These are phyloP conservation scores for Globisporangium recalcitrans DNA, from an alignment of 352 stramenopile genomes.

Conservation along the genomic window DNA sequence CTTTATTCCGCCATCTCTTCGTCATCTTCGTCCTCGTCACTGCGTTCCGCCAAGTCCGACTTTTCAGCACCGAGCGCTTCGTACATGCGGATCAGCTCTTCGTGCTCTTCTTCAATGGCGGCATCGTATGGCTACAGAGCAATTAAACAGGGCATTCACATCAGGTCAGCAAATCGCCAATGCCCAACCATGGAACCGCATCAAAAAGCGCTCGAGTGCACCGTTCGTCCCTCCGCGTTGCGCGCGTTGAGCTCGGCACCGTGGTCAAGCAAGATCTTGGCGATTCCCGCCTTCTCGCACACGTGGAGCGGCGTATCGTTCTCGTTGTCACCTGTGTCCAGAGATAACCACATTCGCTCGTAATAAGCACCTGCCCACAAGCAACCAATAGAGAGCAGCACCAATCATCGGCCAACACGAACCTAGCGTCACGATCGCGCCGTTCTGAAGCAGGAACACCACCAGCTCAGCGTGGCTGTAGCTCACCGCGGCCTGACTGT, in stretches of 20 bases:
- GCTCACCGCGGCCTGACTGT: constrained; percentile 61
- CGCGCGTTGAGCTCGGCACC: constrained; percentile 59
- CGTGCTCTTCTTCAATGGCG: constrained; percentile 59
- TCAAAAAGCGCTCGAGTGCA: no score
- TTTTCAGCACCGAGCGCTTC: constrained; percentile 45
- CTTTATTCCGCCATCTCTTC: constrained; percentile 22
- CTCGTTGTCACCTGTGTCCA: constrained; percentile 60
- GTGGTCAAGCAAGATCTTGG: constrained; percentile 48
- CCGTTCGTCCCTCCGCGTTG: constrained; percentile 54
- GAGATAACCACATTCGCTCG: no score
- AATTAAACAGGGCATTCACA: neutral
- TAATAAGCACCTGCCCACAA: no score
- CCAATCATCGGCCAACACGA: no score
- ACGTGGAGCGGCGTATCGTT: constrained; percentile 61
- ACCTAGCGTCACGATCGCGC: constrained; percentile 39
- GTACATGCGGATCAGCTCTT: constrained; percentile 46
- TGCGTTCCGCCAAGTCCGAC: constrained; percentile 27
- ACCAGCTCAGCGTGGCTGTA: constrained; percentile 64
- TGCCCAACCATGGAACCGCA: no score
- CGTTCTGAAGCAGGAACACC: constrained; percentile 38
- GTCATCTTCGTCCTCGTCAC: constrained; percentile 26
- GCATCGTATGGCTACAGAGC: constrained; percentile 40
- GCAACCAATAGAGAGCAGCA: no score
- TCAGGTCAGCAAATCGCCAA: neutral
- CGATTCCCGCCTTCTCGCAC: constrained; percentile 54